Evolutionary conservation across 331 rosid species (phyloP), one percentile per base, ranked within the genome.

Genomic region (Pyrus hybrid): DNA sequence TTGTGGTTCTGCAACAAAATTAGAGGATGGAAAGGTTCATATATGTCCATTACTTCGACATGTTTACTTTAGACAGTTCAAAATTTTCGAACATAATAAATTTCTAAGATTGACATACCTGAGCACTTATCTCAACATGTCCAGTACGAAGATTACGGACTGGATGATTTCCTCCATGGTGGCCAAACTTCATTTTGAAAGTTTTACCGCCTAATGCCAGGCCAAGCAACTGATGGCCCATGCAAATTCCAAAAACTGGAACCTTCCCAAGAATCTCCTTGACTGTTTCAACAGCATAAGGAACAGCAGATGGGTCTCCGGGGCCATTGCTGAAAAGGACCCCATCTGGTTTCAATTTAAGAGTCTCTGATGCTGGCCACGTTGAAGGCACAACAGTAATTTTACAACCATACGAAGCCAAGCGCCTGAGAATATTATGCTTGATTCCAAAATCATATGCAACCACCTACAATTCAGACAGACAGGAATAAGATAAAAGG

Each of bases 81-180:
- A 21, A 23, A 37, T 0, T 60, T 41, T 37, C 4, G 0, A 73
- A 41, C 11, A 5, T 22, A 22, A 20, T n/a, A 13, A 49, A 63
- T 4, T 62, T 33, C 20, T 74, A 33, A 49, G 5, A 51, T 23
- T 16, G 20, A 33, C 78, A 78, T 67, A 92, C 99, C 97, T 95
- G 99, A 64, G 97, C 87, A 81, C 97, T 95, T 70, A 95, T 95
- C 77, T 92, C 99, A 72, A 95, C 99, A 7, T 79, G 75, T 68
- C 96, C 89, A 28, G 81, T 84, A 51, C 72, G 74, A 79, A 89
- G 88, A 83, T 92, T 90, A 43, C 97, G 91, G 47, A 95, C 97
- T 0, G 99, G 99, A 76, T 95, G 99, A 80, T 95, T 95, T 83
- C 99, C 99, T 73, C 99, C 99, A 22, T 95, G 99, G 78, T 92